A percentile compares a stretch with the other conserved stretches of the same genome.
Conservation (phyloP, 768 basidiomycete species). For the Lactarius sanguifluus region DNA sequence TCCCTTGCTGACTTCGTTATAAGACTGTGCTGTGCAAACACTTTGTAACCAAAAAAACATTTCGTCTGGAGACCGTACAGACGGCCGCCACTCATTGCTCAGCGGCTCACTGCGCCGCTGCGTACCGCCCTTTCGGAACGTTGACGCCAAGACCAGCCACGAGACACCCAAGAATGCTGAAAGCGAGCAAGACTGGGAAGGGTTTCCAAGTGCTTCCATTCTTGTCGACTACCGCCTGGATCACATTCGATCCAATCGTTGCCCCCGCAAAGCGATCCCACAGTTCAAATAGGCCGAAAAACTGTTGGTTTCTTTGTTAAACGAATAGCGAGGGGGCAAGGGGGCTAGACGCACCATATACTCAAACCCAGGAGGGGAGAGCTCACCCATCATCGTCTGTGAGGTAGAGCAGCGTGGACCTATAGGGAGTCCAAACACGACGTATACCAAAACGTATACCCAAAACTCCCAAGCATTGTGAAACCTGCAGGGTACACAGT, state of each 20-base stretch:
- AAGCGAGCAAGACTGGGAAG: slow-evolving; percentile 78
- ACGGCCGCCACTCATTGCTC: slow-evolving; percentile 18
- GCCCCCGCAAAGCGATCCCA: slow-evolving; percentile 58
- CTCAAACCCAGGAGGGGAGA: slow-evolving; percentile 84
- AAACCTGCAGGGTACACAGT: slow-evolving; percentile 39
- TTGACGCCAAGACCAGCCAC: slow-evolving; percentile 73
- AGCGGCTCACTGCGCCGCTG: slow-evolving; percentile 42
- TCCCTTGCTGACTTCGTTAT: neutral
- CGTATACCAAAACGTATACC: slow-evolving; percentile 57
- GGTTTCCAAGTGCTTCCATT: slow-evolving; percentile 77
- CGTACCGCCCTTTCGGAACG: slow-evolving; percentile 39
- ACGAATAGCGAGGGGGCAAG: neutral
- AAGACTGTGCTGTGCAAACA: too few species aligned
- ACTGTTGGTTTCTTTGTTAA: slow-evolving; percentile 41
- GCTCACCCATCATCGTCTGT: slow-evolving; percentile 83
- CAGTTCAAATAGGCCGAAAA: slow-evolving; percentile 61
- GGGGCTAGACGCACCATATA: slow-evolving; percentile 52
- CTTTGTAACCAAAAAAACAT: too few species aligned
- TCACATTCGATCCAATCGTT: slow-evolving; percentile 83
- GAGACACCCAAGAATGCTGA: slow-evolving; percentile 62
- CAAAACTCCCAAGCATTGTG: slow-evolving; percentile 90
- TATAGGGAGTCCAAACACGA: slow-evolving; percentile 78
- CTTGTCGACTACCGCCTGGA: slow-evolving; percentile 76
- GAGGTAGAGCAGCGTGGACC: slow-evolving; percentile 86
- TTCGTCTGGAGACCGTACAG: neutral